These are phyloP conservation scores for Cadophora luteo-olivacea DNA, from an alignment of 2,329 filamentous ascomycete genomes.

Conservation along the genomic window DNA sequence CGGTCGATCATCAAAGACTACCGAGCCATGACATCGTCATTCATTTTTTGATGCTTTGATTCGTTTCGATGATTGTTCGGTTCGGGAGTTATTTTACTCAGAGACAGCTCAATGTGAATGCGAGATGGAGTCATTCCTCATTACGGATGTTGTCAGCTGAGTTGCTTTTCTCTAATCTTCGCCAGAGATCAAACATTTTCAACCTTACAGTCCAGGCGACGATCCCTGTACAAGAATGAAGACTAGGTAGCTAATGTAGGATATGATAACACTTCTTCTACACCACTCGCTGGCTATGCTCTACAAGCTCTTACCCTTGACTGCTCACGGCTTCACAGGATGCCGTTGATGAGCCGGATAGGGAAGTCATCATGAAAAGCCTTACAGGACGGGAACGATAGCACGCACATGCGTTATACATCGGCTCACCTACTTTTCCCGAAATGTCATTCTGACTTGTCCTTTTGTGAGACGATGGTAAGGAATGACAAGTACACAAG, in stretches of 20 bases:
- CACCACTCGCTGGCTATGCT: neutral
- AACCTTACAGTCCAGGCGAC: too few species aligned
- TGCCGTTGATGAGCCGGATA: neutral
- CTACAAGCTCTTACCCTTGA: neutral
- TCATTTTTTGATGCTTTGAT: neutral
- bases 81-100: neutral
- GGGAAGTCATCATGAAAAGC: neutral
- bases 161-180: neutral
- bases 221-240: too few species aligned
- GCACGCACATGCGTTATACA: too few species aligned
- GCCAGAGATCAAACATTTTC: too few species aligned
- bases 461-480: too few species aligned
- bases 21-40: slow-evolving; percentile 1
- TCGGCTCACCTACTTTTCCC: too few species aligned
- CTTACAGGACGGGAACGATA: too few species aligned
- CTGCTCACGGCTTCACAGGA: neutral
- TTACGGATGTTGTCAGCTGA: neutral
- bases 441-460: too few species aligned
- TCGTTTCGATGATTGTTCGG: neutral
- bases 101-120: neutral
- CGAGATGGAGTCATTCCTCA: neutral
- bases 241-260: too few species aligned
- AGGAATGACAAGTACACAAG: too few species aligned
- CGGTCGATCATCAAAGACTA: slow-evolving; percentile 15
- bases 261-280: neutral